phyloP scores from a whole-genome alignment of 345 rosid genomes.

The Sapria himalayana region DNA sequence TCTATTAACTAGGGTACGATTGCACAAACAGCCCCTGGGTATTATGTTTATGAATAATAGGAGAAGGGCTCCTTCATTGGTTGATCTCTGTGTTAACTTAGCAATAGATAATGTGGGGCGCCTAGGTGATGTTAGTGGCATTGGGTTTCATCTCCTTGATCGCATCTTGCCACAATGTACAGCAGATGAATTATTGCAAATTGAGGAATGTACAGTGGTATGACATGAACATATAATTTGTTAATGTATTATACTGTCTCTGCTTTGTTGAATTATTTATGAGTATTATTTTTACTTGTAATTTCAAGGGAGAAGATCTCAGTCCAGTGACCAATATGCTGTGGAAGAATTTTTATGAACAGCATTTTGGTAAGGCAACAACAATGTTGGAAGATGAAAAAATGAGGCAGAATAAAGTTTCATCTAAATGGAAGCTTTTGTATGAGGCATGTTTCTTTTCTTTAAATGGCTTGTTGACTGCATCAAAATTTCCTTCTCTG shows the following conservation, averaged over 20 bases:
- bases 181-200: constrained; percentile 47
- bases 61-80: constrained; percentile 39
- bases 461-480: background rate
- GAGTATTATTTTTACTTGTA: constrained; percentile 1
- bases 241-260: background rate
- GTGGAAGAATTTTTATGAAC: constrained; percentile 59
- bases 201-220: constrained; percentile 51
- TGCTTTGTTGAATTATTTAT: background rate
- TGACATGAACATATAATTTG: constrained; percentile 6
- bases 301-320: constrained; percentile 63
- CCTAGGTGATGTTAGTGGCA: constrained; percentile 79
- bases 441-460: constrained; percentile 31
- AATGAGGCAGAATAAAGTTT: constrained; percentile 32
- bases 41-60: no score
- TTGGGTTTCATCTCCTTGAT: constrained; percentile 52
- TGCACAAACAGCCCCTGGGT: no score
- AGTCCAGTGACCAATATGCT: constrained; percentile 52
- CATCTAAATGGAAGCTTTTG: constrained; percentile 43
- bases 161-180: constrained; percentile 57
- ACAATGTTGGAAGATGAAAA: constrained; percentile 21
- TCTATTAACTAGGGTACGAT: no score
- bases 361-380: constrained; percentile 26
- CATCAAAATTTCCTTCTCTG: background rate
- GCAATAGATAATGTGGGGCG: constrained; percentile 40
- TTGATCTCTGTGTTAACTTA: constrained; percentile 50